phyloP scores from a whole-genome alignment of 768 basidiomycete genomes.

The Boletellus ananas region DNA sequence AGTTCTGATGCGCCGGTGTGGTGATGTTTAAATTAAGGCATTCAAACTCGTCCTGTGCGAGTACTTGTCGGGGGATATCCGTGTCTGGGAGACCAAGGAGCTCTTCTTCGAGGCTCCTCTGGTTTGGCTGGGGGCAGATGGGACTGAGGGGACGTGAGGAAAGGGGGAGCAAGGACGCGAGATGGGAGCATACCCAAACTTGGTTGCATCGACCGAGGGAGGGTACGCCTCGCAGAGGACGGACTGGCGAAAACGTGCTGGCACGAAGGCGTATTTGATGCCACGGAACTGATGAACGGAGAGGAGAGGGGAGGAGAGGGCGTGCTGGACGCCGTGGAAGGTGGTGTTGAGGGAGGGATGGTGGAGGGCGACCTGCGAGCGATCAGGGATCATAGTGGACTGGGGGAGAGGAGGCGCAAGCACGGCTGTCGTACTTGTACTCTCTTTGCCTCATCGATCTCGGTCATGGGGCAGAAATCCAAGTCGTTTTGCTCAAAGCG shows the following conservation, averaged over 20 bases:
- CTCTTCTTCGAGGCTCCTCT: slow-evolving; percentile 51
- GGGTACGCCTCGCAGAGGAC: slow-evolving; percentile 56
- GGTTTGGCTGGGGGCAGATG: slow-evolving; percentile 65
- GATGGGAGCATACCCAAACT: slow-evolving; percentile 53
- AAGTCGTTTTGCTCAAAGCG: slow-evolving; percentile 18
- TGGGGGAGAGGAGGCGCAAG: slow-evolving; percentile 1
- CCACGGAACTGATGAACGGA: slow-evolving; percentile 71
- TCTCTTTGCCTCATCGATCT: slow-evolving; percentile 24
- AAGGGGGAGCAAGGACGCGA: background rate
- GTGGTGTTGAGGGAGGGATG: slow-evolving; percentile 58
- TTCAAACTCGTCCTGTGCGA: slow-evolving; percentile 71
- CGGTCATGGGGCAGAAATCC: slow-evolving; percentile 21
- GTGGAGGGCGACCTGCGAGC: slow-evolving; percentile 35
- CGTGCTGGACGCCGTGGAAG: slow-evolving; percentile 63
- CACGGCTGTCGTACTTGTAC: slow-evolving; percentile 14
- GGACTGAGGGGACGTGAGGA: slow-evolving; percentile 42
- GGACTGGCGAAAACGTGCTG: slow-evolving; percentile 75
- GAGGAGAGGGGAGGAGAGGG: slow-evolving; percentile 50
- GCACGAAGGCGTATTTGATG: slow-evolving; percentile 72
- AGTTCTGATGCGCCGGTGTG: slow-evolving; percentile 54
- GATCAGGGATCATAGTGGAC: slow-evolving; percentile 28
- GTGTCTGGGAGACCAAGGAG: slow-evolving; percentile 56
- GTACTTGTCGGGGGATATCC: slow-evolving; percentile 49
- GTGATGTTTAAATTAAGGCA: slow-evolving; percentile 81
- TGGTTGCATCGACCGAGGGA: slow-evolving; percentile 56